phyloP scores from a whole-genome alignment of 2,329 filamentous ascomycete species.

The Acarospora socialis region DNA sequence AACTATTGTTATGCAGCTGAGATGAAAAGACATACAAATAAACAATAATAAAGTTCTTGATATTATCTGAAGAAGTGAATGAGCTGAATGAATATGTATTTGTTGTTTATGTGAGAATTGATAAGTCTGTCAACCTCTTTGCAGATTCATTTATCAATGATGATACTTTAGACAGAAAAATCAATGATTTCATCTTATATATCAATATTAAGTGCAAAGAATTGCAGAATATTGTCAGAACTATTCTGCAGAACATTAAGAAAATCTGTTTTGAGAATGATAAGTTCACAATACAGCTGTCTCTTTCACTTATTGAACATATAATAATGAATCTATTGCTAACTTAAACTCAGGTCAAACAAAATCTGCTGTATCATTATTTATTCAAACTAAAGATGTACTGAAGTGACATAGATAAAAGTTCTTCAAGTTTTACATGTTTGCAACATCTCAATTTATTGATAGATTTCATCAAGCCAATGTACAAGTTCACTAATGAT shows the following conservation, averaged over 20 bases:
- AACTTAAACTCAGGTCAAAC: conserved; percentile 5
- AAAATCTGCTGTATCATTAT: conserved; percentile 5
- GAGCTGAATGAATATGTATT: background rate
- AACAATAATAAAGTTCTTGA: background rate
- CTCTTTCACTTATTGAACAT: conserved; percentile 1
- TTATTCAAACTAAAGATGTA: conserved; percentile 1
- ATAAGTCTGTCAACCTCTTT: conserved; percentile 1
- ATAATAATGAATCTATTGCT: too few species aligned
- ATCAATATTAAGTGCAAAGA: conserved; percentile 6
- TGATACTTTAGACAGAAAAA: conserved; percentile 1
- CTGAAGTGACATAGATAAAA: conserved; percentile 3
- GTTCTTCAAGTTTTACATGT: background rate
- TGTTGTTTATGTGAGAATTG: background rate
- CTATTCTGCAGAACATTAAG: conserved; percentile 1
- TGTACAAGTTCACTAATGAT: too few species aligned
- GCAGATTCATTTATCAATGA: conserved; percentile 2
- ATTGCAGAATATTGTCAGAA: conserved; percentile 5
- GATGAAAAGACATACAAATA: background rate
- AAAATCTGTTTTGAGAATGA: conserved; percentile 6
- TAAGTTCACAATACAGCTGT: conserved; percentile 4
- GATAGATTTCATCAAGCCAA: too few species aligned
- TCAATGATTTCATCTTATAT: conserved; percentile 3
- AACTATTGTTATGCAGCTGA: conserved; percentile 1
- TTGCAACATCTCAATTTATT: conserved; percentile 4
- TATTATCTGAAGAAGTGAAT: background rate